Percentiles rank a stretch among this genome's conserved stretches.
These are phyloP conservation scores for Laburnicola sp. DNA, from an alignment of 2,329 filamentous ascomycete genomes.

Conservation along the genomic window DNA sequence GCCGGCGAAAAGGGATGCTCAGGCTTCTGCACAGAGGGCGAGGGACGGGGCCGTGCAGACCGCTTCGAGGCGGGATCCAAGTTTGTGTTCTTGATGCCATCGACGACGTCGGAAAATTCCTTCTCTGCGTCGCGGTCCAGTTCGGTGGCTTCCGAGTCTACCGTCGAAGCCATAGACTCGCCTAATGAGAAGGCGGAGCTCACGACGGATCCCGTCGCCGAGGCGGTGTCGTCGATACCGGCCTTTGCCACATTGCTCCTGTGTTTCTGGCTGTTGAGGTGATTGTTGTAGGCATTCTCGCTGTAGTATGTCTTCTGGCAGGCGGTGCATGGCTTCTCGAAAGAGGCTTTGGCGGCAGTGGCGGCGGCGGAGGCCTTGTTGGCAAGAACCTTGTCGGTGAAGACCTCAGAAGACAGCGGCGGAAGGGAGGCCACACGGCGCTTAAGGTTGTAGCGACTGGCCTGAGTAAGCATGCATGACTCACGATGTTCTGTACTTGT, in stretches of 20 bases:
- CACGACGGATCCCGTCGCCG: conserved; percentile 67
- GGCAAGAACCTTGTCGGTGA: conserved; percentile 92
- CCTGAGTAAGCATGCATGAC: conserved; percentile 1
- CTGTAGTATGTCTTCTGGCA: conserved; percentile 96
- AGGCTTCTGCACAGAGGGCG: conserved; percentile 36
- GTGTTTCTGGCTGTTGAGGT: conserved; percentile 89
- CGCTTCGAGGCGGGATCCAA: conserved; percentile 49
- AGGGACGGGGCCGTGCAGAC: conserved; percentile 48
- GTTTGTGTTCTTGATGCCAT: conserved; percentile 71
- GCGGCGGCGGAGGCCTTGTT: conserved; percentile 73
- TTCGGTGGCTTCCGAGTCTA: conserved; percentile 52
- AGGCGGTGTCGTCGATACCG: conserved; percentile 66
- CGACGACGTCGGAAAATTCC: conserved; percentile 76
- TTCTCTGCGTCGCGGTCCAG: conserved; percentile 71
- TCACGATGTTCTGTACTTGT: not conserved
- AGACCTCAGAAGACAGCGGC: conserved; percentile 87
- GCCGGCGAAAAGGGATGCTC: conserved; percentile 45
- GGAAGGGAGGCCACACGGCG: conserved; percentile 87
- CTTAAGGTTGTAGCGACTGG: conserved; percentile 91
- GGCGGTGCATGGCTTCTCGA: conserved; percentile 74
- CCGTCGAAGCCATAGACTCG: conserved; percentile 72
- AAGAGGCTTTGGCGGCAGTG: conserved; percentile 39
- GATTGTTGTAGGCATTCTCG: conserved; percentile 93
- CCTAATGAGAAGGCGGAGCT: conserved; percentile 91
- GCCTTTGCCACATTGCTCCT: conserved; percentile 64